phyloP scores from a whole-genome alignment of 2,329 filamentous ascomycete genomes.

The Trichoderma arundinaceum region DNA sequence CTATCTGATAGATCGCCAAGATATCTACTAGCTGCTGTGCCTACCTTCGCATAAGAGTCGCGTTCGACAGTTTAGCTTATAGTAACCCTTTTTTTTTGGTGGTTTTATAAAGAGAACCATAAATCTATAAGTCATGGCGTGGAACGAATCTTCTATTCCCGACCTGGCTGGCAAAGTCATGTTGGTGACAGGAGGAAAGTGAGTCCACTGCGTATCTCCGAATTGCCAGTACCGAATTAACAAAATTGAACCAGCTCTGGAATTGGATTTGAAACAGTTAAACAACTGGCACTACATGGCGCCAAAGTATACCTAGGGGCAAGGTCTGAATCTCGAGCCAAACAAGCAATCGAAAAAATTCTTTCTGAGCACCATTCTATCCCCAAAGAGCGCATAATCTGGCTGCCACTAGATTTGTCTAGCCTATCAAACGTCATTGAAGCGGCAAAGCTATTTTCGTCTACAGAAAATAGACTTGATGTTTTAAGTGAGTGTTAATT shows the following conservation, averaged over 20 bases:
- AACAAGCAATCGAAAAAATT: neutral
- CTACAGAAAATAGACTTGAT: slow-evolving; percentile 1
- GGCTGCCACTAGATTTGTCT: slow-evolving; percentile 4
- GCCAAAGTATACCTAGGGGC: slow-evolving; percentile 11
- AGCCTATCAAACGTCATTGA: neutral
- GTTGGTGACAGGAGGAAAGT: slow-evolving; percentile 15
- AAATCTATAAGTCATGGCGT: neutral
- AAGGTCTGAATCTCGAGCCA: slow-evolving; percentile 15
- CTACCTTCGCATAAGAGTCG: too few species aligned
- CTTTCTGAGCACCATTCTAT: slow-evolving; percentile 1
- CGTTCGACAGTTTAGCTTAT: too few species aligned
- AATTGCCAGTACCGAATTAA: neutral
- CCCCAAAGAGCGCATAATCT: neutral
- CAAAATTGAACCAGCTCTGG: neutral
- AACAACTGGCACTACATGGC: slow-evolving; percentile 6
- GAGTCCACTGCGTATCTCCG: neutral
- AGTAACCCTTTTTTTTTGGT: too few species aligned
- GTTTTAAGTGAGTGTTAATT: neutral
- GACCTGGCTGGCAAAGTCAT: neutral
- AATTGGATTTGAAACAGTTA: slow-evolving; percentile 7
- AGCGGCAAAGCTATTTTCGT: neutral
- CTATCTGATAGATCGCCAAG: too few species aligned
- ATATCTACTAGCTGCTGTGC: too few species aligned
- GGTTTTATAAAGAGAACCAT: too few species aligned
- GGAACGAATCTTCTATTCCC: slow-evolving; percentile 1